Percentiles rank a stretch among this genome's conserved stretches.
Conservation (phyloP, 495 filamentous ascomycete species). For the Tricharina praecox region DNA sequence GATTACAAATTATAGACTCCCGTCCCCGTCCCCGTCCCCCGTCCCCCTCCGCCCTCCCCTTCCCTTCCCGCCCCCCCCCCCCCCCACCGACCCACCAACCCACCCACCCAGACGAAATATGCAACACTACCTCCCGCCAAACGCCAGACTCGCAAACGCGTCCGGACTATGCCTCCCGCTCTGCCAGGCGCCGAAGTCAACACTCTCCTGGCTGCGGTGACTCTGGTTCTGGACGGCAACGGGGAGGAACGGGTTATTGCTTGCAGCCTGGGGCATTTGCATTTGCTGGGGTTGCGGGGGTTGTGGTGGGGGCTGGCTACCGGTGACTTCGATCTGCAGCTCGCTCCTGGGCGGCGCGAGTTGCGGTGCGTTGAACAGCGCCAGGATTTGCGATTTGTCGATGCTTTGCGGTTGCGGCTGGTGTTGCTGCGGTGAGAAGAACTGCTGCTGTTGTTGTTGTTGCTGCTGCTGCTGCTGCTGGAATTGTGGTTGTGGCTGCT, state of each 20-base stretch:
- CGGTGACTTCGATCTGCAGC: slow-evolving; percentile 16
- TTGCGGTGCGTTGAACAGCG: slow-evolving; percentile 70
- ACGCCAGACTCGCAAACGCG: slow-evolving; percentile 85
- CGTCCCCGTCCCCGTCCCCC: not conserved
- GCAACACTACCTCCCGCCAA: slow-evolving; percentile 20
- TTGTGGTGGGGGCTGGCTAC: slow-evolving; percentile 11
- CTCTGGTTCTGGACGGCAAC: slow-evolving; percentile 11
- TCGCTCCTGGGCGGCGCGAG: slow-evolving; percentile 37
- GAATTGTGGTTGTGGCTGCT: slow-evolving; percentile 15
- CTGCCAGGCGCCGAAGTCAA: slow-evolving; percentile 50
- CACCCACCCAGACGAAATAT: too few species aligned
- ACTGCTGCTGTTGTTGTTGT: slow-evolving; percentile 28
- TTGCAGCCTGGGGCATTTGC: slow-evolving; percentile 17
- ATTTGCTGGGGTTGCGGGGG: slow-evolving; percentile 18
- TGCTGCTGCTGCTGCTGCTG: slow-evolving; percentile 26
- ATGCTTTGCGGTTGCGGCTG: too few species aligned
- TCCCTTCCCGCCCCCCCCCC: too few species aligned
- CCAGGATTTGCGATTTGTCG: slow-evolving; percentile 75
- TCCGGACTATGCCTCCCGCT: slow-evolving; percentile 84
- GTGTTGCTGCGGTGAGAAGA: slow-evolving; percentile 27
- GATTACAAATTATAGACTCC: not conserved
- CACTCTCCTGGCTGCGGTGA: slow-evolving; percentile 78
- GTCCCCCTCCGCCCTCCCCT: not conserved
- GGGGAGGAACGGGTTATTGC: slow-evolving; percentile 27
- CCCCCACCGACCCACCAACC: too few species aligned